These are phyloP conservation scores for Trypanosoma boissoni DNA, from an alignment of 208 protist genomes.

Conservation along the genomic window DNA sequence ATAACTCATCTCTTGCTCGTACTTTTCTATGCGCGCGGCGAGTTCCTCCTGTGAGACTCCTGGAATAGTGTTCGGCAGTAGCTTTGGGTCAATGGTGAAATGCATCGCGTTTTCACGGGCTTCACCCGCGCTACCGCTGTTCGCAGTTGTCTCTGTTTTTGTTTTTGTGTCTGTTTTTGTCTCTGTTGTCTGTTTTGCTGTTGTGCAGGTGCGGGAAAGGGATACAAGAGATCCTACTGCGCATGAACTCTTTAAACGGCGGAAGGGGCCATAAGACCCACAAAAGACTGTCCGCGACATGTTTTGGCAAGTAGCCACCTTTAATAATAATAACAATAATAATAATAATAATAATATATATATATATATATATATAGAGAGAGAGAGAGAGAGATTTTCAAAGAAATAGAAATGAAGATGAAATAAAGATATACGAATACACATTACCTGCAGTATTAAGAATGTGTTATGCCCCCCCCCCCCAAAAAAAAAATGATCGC, in stretches of 20 bases:
- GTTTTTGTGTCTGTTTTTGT: too few relatives aligned
- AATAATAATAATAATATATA: not conserved
- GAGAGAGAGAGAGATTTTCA: not conserved
- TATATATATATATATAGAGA: constrained; percentile 7
- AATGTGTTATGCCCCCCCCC: too few relatives aligned
- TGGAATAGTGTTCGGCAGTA: constrained; percentile 67
- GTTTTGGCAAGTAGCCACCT: not conserved
- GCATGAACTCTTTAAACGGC: too few relatives aligned
- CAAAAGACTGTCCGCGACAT: not conserved
- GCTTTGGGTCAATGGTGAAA: constrained; percentile 35
- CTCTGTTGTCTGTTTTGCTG: too few relatives aligned
- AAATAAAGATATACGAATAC: not conserved
- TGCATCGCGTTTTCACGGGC: not conserved
- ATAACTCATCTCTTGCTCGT: constrained; percentile 21
- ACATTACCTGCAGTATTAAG: too few relatives aligned
- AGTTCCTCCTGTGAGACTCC: constrained; percentile 72
- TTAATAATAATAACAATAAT: not conserved
- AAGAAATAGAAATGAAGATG: not conserved
- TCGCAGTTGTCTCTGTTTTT: too few relatives aligned
- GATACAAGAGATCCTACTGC: too few relatives aligned
- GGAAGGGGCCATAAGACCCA: too few relatives aligned
- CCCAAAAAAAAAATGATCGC: too few relatives aligned
- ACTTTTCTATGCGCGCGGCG: constrained; percentile 33
- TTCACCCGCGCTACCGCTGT: not conserved
- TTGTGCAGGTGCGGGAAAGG: too few relatives aligned